phyloP scores from a whole-genome alignment of 139 green algal species.

The Tetraselmis striata region DNA sequence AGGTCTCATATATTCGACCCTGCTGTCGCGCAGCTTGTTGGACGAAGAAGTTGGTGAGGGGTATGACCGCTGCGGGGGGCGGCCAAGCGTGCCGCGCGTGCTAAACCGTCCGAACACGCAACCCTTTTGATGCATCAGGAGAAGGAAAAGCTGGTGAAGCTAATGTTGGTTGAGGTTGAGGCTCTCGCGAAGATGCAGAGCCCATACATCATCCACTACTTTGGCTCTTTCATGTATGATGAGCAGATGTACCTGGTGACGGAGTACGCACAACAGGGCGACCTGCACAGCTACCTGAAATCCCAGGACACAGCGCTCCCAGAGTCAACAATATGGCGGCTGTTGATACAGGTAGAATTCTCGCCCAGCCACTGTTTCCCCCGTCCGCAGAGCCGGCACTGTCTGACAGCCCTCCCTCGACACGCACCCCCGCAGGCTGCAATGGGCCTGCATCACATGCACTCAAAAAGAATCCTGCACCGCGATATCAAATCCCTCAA shows the following conservation, averaged over 20 bases:
- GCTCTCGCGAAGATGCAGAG: not conserved
- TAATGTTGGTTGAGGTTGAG: not conserved
- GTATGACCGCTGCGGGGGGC: no score
- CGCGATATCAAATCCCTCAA: conserved; percentile 11
- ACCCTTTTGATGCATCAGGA: not conserved
- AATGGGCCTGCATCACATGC: conserved; percentile 10
- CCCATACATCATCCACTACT: not conserved
- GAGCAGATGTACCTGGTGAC: not conserved
- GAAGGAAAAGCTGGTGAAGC: not conserved
- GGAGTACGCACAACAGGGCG: not conserved
- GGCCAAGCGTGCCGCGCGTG: not conserved
- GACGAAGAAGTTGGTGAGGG: not conserved
- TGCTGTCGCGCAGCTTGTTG: not conserved
- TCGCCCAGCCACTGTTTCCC: not conserved
- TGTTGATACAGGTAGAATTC: not conserved
- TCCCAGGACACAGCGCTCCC: not conserved
- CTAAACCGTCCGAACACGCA: not conserved
- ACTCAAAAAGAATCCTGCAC: conserved; percentile 9
- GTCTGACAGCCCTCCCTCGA: no score
- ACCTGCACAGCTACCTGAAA: not conserved
- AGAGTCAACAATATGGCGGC: not conserved
- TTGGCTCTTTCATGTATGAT: not conserved
- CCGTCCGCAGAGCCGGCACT: not conserved
- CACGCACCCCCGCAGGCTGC: not conserved
- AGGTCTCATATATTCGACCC: not conserved